A percentile compares a stretch with the other conserved stretches of the same genome.
phyloP scores from a whole-genome alignment of 257 asterid species.

The Jaltomata sinuosa region DNA sequence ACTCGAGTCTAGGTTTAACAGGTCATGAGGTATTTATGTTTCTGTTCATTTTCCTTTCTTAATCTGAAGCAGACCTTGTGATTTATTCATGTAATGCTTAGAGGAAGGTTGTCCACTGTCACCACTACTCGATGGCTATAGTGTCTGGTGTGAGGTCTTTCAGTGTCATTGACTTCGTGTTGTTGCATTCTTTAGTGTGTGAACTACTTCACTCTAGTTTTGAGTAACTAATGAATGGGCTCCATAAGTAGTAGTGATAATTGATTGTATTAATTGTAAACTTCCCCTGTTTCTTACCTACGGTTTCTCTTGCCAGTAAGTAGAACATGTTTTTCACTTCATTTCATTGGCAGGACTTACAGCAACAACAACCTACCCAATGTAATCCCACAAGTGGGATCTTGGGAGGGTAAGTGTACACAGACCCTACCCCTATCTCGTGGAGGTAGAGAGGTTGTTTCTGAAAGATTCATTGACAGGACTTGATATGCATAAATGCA shows the following conservation, averaged over 20 bases:
- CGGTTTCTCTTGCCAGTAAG: not conserved
- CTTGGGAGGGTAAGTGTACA: not conserved
- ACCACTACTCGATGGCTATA: not conserved
- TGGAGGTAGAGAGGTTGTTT: not conserved
- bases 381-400: not conserved
- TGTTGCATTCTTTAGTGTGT: not conserved
- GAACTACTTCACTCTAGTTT: not conserved
- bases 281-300: not conserved
- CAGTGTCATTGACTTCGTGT: not conserved
- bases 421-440: not conserved
- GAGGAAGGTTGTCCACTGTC: not conserved
- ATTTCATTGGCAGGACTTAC: not conserved
- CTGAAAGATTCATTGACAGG: not conserved
- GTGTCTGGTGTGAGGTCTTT: not conserved
- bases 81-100: not conserved
- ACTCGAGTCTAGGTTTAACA: constrained; percentile 17
- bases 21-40: not conserved
- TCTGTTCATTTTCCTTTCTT: not conserved
- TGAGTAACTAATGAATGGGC: not conserved
- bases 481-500: not conserved
- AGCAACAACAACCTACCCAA: not conserved
- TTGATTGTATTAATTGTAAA: not conserved
- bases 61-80: not conserved
- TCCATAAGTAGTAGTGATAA: not conserved
- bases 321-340: not conserved